A percentile compares a stretch with the other conserved stretches of the same genome.
phyloP scores from a whole-genome alignment of 208 protist species.

The Balamuthia mandrillaris region DNA sequence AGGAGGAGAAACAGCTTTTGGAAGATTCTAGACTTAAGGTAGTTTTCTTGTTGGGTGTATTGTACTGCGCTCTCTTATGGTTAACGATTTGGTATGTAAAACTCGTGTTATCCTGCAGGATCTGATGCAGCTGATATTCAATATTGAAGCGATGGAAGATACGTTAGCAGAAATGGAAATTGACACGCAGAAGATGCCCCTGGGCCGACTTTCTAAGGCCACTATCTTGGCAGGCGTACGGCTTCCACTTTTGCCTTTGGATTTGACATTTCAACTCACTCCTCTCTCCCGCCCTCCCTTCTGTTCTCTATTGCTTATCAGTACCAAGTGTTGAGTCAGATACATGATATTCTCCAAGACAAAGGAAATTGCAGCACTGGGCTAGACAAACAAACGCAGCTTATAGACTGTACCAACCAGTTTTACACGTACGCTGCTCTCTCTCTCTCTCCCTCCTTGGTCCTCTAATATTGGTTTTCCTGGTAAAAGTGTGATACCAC shows the following conservation, averaged over 20 bases:
- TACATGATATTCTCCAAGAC: constrained; percentile 21
- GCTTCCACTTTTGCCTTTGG: background rate
- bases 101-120: too few species aligned
- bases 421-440: constrained; percentile 45
- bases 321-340: constrained; percentile 41
- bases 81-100: too few species aligned
- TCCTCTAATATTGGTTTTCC: background rate
- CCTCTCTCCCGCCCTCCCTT: background rate
- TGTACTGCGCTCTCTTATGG: too few species aligned
- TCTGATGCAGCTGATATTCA: constrained; percentile 31
- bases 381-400: background rate
- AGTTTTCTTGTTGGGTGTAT: constrained; percentile 34
- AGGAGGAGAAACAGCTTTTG: constrained; percentile 17
- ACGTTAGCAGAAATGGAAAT: constrained; percentile 48
- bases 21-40: constrained; percentile 37
- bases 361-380: background rate
- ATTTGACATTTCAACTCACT: background rate
- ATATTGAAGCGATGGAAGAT: constrained; percentile 13
- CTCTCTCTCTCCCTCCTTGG: background rate
- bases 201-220: constrained; percentile 37
- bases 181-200: constrained; percentile 51
- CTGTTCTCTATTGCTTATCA: background rate
- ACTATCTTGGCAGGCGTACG: constrained; percentile 6
- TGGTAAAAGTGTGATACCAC: constrained; percentile 25
- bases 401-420: constrained; percentile 7